Conservation (phyloP, 495 filamentous ascomycete genomes). For the Penicillium steckii region DNA sequence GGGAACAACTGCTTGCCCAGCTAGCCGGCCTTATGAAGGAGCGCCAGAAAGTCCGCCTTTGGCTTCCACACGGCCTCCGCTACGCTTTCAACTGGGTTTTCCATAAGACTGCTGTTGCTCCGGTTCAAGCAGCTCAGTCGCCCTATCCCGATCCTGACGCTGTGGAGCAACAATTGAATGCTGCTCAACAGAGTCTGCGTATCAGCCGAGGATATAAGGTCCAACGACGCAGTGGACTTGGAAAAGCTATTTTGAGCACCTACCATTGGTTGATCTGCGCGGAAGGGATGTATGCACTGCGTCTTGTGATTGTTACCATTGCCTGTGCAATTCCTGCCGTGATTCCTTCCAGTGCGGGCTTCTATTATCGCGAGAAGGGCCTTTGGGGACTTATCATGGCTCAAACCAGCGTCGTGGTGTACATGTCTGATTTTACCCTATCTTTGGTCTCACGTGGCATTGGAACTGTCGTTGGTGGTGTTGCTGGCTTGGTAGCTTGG, state of each 20-base stretch:
- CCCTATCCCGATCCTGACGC: constrained; percentile 23
- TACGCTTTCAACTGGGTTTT: constrained; percentile 25
- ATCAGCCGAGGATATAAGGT: constrained; percentile 31
- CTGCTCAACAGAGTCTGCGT: constrained; percentile 26
- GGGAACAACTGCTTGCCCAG: constrained; percentile 21
- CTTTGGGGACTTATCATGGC: constrained; percentile 49
- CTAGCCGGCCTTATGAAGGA: constrained; percentile 21
- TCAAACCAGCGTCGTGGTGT: constrained; percentile 41
- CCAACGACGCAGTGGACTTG: constrained; percentile 21
- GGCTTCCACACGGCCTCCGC: constrained; percentile 25
- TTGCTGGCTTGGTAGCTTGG: constrained; percentile 42
- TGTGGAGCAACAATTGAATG: constrained; percentile 21
- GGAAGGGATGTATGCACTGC: constrained; percentile 37
- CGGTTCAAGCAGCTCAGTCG: constrained; percentile 11
- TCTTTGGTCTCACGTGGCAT: constrained; percentile 30
- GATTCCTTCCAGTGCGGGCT: constrained; percentile 39
- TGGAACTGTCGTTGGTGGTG: constrained; percentile 40
- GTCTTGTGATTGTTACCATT: constrained; percentile 41
- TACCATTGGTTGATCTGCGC: constrained; percentile 35
- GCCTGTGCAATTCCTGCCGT: constrained; percentile 38
- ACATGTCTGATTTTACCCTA: constrained; percentile 46
- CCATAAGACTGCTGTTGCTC: constrained; percentile 15
- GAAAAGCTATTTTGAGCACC: constrained; percentile 19
- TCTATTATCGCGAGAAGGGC: constrained; percentile 46
- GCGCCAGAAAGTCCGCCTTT: constrained; percentile 20